Evolutionary conservation across 805 yeast species (phyloP).

Genomic region (Zygotorulaspora chibaensis): DNA sequence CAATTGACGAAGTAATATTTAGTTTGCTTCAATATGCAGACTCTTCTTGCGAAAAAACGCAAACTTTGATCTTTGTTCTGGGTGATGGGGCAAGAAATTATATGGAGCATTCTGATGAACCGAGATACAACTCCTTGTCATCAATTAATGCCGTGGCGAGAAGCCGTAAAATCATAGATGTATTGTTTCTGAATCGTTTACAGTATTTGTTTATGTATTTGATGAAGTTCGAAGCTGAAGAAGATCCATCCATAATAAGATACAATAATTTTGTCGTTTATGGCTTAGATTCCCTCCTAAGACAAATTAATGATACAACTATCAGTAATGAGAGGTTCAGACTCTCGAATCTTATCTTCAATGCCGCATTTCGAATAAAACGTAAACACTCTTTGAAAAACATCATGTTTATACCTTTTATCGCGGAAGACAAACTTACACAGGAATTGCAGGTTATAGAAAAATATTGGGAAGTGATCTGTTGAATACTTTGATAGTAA

Average conservation of each 20-base stretch:
- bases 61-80: slow-evolving; percentile 26
- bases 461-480: slow-evolving; percentile 27
- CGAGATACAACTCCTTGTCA: slow-evolving; percentile 14
- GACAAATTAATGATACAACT: background rate
- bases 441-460: slow-evolving; percentile 15
- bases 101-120: slow-evolving; percentile 20
- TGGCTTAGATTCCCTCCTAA: slow-evolving; percentile 26
- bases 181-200: slow-evolving; percentile 29
- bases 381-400: slow-evolving; percentile 17
- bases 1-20: slow-evolving; percentile 4
- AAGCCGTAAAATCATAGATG: slow-evolving; percentile 18
- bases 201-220: slow-evolving; percentile 35
- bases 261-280: slow-evolving; percentile 25
- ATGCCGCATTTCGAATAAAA: slow-evolving; percentile 22
- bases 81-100: slow-evolving; percentile 25
- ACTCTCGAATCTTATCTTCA: slow-evolving; percentile 22
- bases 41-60: slow-evolving; percentile 2
- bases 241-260: slow-evolving; percentile 4
- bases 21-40: slow-evolving; percentile 8
- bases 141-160: slow-evolving; percentile 16
- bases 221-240: slow-evolving; percentile 30
- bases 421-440: slow-evolving; percentile 3
- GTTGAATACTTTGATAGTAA: slow-evolving; percentile 8
- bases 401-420: slow-evolving; percentile 12
- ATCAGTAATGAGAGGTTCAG: slow-evolving; percentile 13